These are phyloP conservation scores for Plenodomus biglobosus DNA, from an alignment of 2,329 filamentous ascomycete species.

Conservation along the genomic window DNA sequence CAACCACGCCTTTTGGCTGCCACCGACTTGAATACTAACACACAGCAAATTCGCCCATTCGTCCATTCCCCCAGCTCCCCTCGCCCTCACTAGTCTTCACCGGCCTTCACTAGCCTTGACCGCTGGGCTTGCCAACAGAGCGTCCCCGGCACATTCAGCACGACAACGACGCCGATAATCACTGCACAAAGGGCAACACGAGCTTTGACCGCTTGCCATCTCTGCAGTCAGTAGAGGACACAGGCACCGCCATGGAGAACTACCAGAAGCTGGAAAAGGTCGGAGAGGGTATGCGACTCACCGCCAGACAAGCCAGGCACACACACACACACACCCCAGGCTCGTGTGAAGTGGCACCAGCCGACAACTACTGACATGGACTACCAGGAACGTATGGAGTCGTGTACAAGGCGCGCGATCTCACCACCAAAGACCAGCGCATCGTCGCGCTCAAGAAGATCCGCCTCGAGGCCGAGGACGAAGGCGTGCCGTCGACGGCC, in stretches of 20 bases:
- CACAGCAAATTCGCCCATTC: too few species aligned
- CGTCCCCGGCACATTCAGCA: too few species aligned
- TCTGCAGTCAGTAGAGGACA: constrained; percentile 7
- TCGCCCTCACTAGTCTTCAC: too few species aligned
- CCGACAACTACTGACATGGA: constrained; percentile 8
- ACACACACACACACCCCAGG: too few species aligned
- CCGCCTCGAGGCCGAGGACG: constrained; percentile 90
- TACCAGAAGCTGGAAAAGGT: constrained; percentile 97
- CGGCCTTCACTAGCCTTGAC: too few species aligned
- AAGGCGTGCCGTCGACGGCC: constrained; percentile 87
- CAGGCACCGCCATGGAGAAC: constrained; percentile 71
- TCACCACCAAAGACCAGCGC: constrained; percentile 71
- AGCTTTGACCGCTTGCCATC: constrained; percentile 26
- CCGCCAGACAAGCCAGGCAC: not conserved
- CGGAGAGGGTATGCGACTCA: constrained; percentile 70
- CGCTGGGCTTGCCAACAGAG: too few species aligned
- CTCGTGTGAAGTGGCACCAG: too few species aligned
- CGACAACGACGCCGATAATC: too few species aligned
- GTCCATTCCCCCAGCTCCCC: too few species aligned
- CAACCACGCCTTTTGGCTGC: constrained; percentile 10
- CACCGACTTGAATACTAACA: constrained; percentile 31
- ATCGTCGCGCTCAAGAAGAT: constrained; percentile 96
- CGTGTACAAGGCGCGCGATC: constrained; percentile 90
- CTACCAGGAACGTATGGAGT: constrained; percentile 86
- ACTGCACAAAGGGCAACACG: not conserved